A percentile compares a stretch with the other conserved stretches of the same genome.
Conservation (phyloP, 2,329 filamentous ascomycete genomes). For the Trichoderma sp. region DNA sequence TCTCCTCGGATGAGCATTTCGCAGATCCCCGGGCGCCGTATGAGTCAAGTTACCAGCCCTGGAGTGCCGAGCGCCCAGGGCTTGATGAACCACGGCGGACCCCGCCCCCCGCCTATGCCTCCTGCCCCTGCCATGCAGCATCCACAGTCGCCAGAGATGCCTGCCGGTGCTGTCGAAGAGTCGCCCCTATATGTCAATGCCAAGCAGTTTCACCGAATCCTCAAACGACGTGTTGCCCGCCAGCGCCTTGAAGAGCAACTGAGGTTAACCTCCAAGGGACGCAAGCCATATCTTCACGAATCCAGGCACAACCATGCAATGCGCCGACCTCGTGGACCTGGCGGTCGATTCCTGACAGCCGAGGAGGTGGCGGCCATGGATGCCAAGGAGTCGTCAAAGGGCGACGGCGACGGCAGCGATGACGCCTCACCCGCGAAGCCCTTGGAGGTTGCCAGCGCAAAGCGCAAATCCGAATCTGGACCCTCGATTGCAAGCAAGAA, state of each 20-base stretch:
- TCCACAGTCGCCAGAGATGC: constrained; percentile 77
- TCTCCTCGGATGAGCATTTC: constrained; percentile 72
- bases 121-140: constrained; percentile 66
- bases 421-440: constrained; percentile 32
- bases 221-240: constrained; percentile 89
- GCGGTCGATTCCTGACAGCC: constrained; percentile 92
- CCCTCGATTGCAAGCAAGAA: constrained; percentile 56
- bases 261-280: constrained; percentile 87
- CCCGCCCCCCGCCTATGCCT: constrained; percentile 59
- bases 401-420: constrained; percentile 38
- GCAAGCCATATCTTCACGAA: constrained; percentile 96
- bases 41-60: constrained; percentile 78
- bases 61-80: constrained; percentile 72
- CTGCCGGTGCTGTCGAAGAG: constrained; percentile 74
- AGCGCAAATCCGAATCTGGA: constrained; percentile 61
- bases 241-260: constrained; percentile 93
- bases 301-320: constrained; percentile 98
- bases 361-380: constrained; percentile 94
- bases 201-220: constrained; percentile 96
- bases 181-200: constrained; percentile 97
- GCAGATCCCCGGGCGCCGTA: constrained; percentile 64
- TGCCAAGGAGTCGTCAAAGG: constrained; percentile 56
- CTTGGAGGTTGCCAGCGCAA: constrained; percentile 47
- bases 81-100: constrained; percentile 69
- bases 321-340: constrained; percentile 89